Evolutionary conservation across 2,329 filamentous ascomycete species (phyloP), one percentile per base, ranked within the genome.

Genomic region (Ambrosiella xylebori): DNA sequence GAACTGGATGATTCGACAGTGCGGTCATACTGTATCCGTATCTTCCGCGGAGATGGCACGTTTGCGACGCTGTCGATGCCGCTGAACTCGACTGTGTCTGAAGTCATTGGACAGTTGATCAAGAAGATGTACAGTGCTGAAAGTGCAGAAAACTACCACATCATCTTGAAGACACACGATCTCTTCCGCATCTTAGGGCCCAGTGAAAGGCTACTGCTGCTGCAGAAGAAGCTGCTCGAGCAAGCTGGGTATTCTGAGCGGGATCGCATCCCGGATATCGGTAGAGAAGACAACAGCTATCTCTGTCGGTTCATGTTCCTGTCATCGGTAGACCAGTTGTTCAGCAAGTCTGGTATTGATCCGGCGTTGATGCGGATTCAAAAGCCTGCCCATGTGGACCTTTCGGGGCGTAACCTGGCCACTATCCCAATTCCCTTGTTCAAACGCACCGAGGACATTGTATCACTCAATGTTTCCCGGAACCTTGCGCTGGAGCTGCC

Each of bases 221-320:
- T 98, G 66, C 93, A 98, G 68, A 97, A 96, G 71, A 79, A 84
- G 53, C 76, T 98, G 15, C 73, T 98, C 15, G 85, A 95, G 69
- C 89, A 96, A 70, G 86, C 91, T 57, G 93, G 93, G 8, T 98
- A 97, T 66, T 84, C 87, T 59, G 82, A 88, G 38, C 81, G 81
- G 58, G 93, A 98, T 69, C 82, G 82, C 44, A 82, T 98, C 51
- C 91, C 96, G 68, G 93, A 97, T 62, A 81, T 98, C 56, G 93
- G 93, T 36, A 82, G 93, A 59, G 93, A 98, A 69, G 93, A 98
- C 73, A 95, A 97, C 69, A 94, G 90, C 67, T 98, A 97, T 65
- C 78, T 98, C 11, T 95, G 90, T 67, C 86, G 93, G 5, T 97
- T 98, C 71, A 88, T 93, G 61, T 98, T 98, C 70, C 75, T 96